These are phyloP conservation scores for Drosera spatulata DNA, from an alignment of 179 eudicot species.

Conservation along the genomic window DNA sequence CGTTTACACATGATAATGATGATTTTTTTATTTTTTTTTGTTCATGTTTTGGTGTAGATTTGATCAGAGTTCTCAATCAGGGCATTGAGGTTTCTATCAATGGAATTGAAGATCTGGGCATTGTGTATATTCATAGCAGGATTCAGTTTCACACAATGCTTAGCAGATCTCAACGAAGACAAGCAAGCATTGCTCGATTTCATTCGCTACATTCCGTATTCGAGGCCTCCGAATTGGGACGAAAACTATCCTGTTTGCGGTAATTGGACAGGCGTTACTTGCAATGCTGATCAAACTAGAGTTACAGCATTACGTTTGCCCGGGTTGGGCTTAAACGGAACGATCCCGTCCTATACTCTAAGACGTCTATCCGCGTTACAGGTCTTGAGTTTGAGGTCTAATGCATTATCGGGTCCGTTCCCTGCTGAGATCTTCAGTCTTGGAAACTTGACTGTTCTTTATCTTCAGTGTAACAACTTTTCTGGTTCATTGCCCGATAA, in stretches of 20 bases:
- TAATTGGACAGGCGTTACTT: slow-evolving; percentile 29
- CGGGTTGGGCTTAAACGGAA: slow-evolving; percentile 16
- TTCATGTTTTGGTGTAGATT: too few species aligned
- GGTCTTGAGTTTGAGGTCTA: slow-evolving; percentile 21
- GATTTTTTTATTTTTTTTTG: too few species aligned
- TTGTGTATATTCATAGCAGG: neutral
- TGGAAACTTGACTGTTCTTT: slow-evolving; percentile 15
- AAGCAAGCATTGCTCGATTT: slow-evolving; percentile 31
- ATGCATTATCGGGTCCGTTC: slow-evolving; percentile 21
- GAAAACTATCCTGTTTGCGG: slow-evolving; percentile 17
- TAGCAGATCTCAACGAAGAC: slow-evolving; percentile 34
- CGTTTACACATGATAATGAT: too few species aligned
- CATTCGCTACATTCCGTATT: slow-evolving; percentile 7
- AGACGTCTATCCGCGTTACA: slow-evolving; percentile 27
- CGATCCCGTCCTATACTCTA: slow-evolving; percentile 21
- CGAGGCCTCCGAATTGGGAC: slow-evolving; percentile 19
- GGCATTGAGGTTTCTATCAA: neutral
- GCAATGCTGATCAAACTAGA: slow-evolving; percentile 21
- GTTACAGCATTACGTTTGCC: slow-evolving; percentile 22
- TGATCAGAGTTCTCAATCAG: too few species aligned
- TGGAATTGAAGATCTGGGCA: neutral
- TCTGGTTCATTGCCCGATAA: slow-evolving; percentile 22
- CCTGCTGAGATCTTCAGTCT: slow-evolving; percentile 28
- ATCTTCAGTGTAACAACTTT: slow-evolving; percentile 19
- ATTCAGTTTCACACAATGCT: slow-evolving; percentile 11